These are phyloP conservation scores for Vachellia pachyceras DNA, from an alignment of 306 rosid species.

Conservation along the genomic window DNA sequence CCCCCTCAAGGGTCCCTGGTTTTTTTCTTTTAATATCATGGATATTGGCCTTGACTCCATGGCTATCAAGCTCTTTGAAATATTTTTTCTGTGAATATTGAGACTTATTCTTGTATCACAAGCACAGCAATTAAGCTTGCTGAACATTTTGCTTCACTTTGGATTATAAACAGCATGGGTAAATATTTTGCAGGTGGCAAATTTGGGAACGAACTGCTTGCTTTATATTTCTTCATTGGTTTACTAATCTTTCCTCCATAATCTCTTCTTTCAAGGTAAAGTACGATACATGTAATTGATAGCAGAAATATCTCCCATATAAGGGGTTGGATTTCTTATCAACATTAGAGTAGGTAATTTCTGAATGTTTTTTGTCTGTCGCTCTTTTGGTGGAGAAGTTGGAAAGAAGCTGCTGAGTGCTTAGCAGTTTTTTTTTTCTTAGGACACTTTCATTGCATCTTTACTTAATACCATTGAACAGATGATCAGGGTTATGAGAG, in stretches of 20 bases:
- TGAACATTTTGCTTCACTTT: neutral
- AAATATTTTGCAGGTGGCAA: slow-evolving; percentile 78
- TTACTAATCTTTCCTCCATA: slow-evolving; percentile 53
- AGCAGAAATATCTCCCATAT: slow-evolving; percentile 3
- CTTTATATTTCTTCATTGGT: slow-evolving; percentile 49
- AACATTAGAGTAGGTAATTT: neutral
- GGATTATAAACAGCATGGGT: slow-evolving; percentile 34
- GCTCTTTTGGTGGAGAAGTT: slow-evolving; percentile 21
- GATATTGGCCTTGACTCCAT: slow-evolving; percentile 6
- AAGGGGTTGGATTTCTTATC: slow-evolving; percentile 25
- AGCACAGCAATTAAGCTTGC: slow-evolving; percentile 7
- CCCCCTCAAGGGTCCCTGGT: slow-evolving; percentile 23
- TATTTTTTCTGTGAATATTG: slow-evolving; percentile 30
- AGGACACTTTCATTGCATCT: slow-evolving; percentile 35
- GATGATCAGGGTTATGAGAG: slow-evolving; percentile 74
- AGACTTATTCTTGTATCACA: slow-evolving; percentile 36
- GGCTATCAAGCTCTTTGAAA: slow-evolving; percentile 29
- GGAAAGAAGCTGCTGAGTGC: slow-evolving; percentile 27
- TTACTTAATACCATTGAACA: slow-evolving; percentile 43
- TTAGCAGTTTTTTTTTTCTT: slow-evolving; percentile 26
- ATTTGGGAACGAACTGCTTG: slow-evolving; percentile 54
- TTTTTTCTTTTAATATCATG: neutral
- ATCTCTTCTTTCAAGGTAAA: slow-evolving; percentile 79
- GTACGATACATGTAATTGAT: slow-evolving; percentile 30
- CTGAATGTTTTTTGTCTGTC: slow-evolving; percentile 14